These are phyloP conservation scores for Capsicum chinense DNA, from an alignment of 257 asterid species.

Conservation along the genomic window DNA sequence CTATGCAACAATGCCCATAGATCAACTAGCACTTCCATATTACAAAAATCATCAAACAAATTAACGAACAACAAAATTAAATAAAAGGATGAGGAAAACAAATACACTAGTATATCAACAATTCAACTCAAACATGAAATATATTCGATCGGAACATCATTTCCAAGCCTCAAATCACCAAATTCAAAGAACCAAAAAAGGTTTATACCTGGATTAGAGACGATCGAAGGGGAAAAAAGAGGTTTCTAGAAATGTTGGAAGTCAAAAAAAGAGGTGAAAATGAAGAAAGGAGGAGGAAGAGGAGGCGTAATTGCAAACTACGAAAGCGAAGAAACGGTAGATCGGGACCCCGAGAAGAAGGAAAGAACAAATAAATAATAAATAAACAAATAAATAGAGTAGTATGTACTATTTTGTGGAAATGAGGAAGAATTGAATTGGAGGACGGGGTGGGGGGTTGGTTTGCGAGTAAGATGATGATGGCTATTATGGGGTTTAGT, in stretches of 20 bases:
- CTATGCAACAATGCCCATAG: neutral
- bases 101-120: neutral
- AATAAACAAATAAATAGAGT: too few relatives aligned
- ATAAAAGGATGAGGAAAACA: neutral
- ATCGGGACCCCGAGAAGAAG: constrained; percentile 12
- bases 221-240: neutral
- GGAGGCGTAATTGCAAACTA: neutral
- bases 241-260: neutral
- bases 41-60: neutral
- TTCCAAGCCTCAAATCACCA: neutral
- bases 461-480: neutral
- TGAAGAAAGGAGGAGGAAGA: neutral
- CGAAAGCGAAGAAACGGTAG: neutral
- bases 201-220: constrained; percentile 8
- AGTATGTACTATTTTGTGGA: neutral
- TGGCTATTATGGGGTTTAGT: constrained; percentile 10
- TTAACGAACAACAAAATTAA: neutral
- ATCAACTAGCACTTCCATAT: neutral
- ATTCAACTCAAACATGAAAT: neutral
- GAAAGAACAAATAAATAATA: neutral
- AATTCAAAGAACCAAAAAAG: neutral
- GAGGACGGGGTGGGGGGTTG: too few relatives aligned
- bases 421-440: neutral
- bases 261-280: neutral
- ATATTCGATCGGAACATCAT: neutral